These are phyloP conservation scores for Golubevia sp. DNA, from an alignment of 1,284 basidiomycete species.

Conservation along the genomic window DNA sequence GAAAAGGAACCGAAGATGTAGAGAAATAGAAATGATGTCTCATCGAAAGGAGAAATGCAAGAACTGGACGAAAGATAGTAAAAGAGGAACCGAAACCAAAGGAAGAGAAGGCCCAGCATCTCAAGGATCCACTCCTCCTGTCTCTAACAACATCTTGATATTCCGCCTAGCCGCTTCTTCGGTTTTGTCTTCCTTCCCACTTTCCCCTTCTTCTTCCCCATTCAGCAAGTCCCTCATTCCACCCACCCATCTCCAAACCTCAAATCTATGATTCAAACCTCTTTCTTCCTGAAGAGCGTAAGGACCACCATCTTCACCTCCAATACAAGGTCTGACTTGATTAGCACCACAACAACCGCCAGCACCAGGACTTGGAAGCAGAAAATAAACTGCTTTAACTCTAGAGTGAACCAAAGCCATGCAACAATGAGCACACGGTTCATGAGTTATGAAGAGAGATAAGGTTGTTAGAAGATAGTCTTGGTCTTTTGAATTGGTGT, in stretches of 20 bases:
- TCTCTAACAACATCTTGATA: background rate
- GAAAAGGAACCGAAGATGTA: too few relatives aligned
- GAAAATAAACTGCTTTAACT: slow-evolving; percentile 40
- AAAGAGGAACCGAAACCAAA: too few relatives aligned
- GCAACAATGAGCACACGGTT: slow-evolving; percentile 54
- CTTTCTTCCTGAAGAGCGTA: slow-evolving; percentile 63
- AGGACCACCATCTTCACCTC: slow-evolving; percentile 38
- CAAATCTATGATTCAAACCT: slow-evolving; percentile 62
- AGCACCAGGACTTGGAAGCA: slow-evolving; percentile 33
- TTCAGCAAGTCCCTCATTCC: background rate
- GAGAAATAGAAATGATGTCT: too few relatives aligned
- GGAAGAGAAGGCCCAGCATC: too few relatives aligned
- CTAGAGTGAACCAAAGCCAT: slow-evolving; percentile 57
- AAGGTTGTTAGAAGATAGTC: slow-evolving; percentile 55
- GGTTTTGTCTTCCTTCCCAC: background rate
- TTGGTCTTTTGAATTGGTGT: slow-evolving; percentile 1
- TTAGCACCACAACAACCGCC: slow-evolving; percentile 49
- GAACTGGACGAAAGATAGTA: too few relatives aligned
- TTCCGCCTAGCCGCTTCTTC: background rate
- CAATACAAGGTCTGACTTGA: slow-evolving; percentile 10
- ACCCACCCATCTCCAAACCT: slow-evolving; percentile 61
- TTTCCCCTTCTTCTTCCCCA: background rate
- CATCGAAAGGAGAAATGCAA: too few relatives aligned
- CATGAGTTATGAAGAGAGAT: slow-evolving; percentile 47
- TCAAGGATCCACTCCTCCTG: too few relatives aligned